phyloP scores from a whole-genome alignment of 257 asterid genomes.

The Capsicum baccatum region DNA sequence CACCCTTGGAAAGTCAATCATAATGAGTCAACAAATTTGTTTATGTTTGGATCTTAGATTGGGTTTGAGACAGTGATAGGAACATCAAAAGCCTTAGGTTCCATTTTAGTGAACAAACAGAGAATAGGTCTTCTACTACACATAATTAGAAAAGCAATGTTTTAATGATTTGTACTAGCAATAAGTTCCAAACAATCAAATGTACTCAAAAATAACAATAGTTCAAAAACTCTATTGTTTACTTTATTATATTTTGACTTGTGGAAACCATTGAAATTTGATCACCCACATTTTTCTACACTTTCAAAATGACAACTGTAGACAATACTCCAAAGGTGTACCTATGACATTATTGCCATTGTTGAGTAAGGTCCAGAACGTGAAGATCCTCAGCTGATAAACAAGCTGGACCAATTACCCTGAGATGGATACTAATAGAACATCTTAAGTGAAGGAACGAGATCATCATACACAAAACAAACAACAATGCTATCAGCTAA shows the following conservation, averaged over 20 bases:
- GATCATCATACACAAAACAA: background rate
- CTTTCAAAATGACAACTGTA: too few relatives aligned
- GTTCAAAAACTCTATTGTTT: too few relatives aligned
- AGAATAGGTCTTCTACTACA: too few relatives aligned
- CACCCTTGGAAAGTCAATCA: background rate
- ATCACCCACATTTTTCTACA: too few relatives aligned
- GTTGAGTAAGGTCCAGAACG: conserved; percentile 66
- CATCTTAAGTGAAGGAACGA: conserved; percentile 1
- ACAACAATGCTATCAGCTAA: conserved; percentile 8
- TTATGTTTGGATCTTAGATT: background rate
- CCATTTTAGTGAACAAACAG: background rate
- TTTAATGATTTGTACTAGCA: too few relatives aligned
- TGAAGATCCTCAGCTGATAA: conserved; percentile 85
- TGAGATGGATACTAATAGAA: conserved; percentile 36
- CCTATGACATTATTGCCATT: conserved; percentile 95
- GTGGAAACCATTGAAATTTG: too few relatives aligned
- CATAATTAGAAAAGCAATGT: too few relatives aligned
- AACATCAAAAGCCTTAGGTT: background rate
- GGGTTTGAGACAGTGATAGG: background rate
- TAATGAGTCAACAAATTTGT: background rate
- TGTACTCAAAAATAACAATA: too few relatives aligned
- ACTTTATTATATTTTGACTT: too few relatives aligned
- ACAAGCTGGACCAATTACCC: conserved; percentile 84
- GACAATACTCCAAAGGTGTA: conserved; percentile 36
- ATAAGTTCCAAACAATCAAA: too few relatives aligned